Evolutionary conservation across 306 rosid species (phyloP), one percentile per base, ranked within the genome.

Genomic region (Sindora glabra): DNA sequence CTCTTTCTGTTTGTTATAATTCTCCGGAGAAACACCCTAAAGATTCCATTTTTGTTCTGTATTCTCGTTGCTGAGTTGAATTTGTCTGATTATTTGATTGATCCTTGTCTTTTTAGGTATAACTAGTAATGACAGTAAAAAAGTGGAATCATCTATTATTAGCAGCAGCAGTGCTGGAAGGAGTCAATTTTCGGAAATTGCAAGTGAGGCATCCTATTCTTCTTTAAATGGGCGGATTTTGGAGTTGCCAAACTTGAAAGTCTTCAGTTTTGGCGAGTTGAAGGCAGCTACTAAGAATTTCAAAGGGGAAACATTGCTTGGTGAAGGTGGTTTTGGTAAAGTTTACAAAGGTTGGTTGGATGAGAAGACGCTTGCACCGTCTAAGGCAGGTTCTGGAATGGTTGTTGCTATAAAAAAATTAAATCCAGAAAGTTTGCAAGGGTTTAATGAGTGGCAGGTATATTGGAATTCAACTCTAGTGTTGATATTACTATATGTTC

Each of bases 281-380:
- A 88, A 74, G 67, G 42, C 73, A 0, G 85, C 89, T 4, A 76
- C 96, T 0, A 83, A 25, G 79, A 66, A 64, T 62, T 92, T 92
- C 86, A 88, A 60, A 48, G 10, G 72, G 4, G 82, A 80, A 66
- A 11, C 71, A 48, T 63, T 91, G 73, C 64, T 88, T 26, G 98
- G 98, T 5, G 86, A 86, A 52, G 96, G 96, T 25, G 98, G 96
- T 3, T 92, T 92, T 69, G 98, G 96, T 7, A 81, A 60, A 72
- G 98, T 92, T 30, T 85, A 77, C 77, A 92, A 80, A 65, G 95
- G 95, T 39, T 88, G 96, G 95, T 67, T 91, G 24, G 84, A 91
- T 69, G 82, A 70, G 58, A 77, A 41, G 50, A 81, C 90, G 5
- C 82, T 92, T 0, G 41, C 80, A 7, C 96, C 95, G 5, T 56